Evolutionary conservation across 306 rosid genomes (phyloP), one percentile per base, ranked within the genome.

Genomic region (Echinosophora koreensis): DNA sequence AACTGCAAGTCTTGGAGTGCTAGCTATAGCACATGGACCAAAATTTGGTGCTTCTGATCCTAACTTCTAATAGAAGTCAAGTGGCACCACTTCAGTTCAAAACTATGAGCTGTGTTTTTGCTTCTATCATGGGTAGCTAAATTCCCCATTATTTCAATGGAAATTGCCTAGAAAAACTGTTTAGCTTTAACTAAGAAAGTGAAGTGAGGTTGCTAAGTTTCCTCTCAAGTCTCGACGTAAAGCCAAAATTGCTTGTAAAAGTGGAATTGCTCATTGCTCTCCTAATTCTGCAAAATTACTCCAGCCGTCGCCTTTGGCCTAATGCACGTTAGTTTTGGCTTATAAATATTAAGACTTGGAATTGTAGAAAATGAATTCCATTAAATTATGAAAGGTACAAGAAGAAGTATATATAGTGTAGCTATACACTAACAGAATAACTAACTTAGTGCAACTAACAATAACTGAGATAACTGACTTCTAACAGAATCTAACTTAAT

Each of bases 161-260:
- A 56, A 56, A 3, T 22, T 3, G 34, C 35, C 32, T 15, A 4
- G 14, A 55, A 55, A 13, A 7, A 22, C 11, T 8, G 60, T 22
- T 55, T 17, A 22, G 6, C 3, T 38, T 28, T 38, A 58, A 27
- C 32, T n/a, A 10, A 27, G 38, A 58, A 3, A 58, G 1, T 9
- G 47, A 34, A 69, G 41, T 5, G 47, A 50, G 8, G 61, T 51
- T 69, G 57, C 47, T 49, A 69, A 69, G 62, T 15, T 69, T 27
- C 62, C 44, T 51, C 5, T 35, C 8, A 70, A n/a, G n/a, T n/a
- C n/a, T n/a, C n/a, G n/a, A 51, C 1, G 2, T 16, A 52, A 52
- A 70, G 75, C 16, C 49, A 15, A 70, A 51, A 9, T 52, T 35
- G 63, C 50, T 16, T 22, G 35, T 28, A 2, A 11, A 52, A 9